These are phyloP conservation scores for Epicoccum sorghinum DNA, from an alignment of 2,329 filamentous ascomycete species.

Conservation along the genomic window DNA sequence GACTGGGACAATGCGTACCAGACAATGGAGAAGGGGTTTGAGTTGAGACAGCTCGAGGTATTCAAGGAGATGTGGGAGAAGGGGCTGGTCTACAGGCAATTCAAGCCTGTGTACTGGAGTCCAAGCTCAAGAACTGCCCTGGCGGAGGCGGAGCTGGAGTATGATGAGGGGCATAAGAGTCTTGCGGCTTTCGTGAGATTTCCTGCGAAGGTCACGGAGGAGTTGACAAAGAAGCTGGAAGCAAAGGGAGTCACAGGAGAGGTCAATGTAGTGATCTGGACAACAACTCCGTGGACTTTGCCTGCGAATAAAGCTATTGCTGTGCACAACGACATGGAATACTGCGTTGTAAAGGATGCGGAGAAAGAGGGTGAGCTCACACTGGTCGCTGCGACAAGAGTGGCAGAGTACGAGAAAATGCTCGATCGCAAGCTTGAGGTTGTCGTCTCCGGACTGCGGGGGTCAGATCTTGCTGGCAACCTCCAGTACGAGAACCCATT, in stretches of 20 bases:
- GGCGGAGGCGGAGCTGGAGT: slow-evolving; percentile 85
- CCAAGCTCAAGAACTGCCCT: slow-evolving; percentile 78
- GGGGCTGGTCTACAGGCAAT: slow-evolving; percentile 74
- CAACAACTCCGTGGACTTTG: slow-evolving; percentile 96
- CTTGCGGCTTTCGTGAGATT: slow-evolving; percentile 81
- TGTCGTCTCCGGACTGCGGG: slow-evolving; percentile 64
- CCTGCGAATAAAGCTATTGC: slow-evolving; percentile 92
- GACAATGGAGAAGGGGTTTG: slow-evolving; percentile 79
- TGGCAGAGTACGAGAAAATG: slow-evolving; percentile 58
- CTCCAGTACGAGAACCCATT: slow-evolving; percentile 75
- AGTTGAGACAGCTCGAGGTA: slow-evolving; percentile 74
- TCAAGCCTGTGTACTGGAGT: slow-evolving; percentile 88
- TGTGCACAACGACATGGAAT: slow-evolving; percentile 75
- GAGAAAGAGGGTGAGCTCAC: slow-evolving; percentile 59
- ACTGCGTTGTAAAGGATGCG: slow-evolving; percentile 65
- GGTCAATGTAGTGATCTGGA: slow-evolving; percentile 91
- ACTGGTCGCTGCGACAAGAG: slow-evolving; percentile 73
- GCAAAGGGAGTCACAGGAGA: slow-evolving; percentile 17
- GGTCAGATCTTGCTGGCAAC: slow-evolving; percentile 66
- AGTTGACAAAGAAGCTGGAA: slow-evolving; percentile 44
- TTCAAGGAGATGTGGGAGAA: slow-evolving; percentile 77
- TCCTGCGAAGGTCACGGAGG: slow-evolving; percentile 61
- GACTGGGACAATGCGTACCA: slow-evolving; percentile 80
- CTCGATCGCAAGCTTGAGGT: slow-evolving; percentile 51
- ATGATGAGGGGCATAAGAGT: slow-evolving; percentile 75